Evolutionary conservation across 768 basidiomycete species (phyloP), one percentile per base, ranked within the genome.

Genomic region (Suillus plorans): DNA sequence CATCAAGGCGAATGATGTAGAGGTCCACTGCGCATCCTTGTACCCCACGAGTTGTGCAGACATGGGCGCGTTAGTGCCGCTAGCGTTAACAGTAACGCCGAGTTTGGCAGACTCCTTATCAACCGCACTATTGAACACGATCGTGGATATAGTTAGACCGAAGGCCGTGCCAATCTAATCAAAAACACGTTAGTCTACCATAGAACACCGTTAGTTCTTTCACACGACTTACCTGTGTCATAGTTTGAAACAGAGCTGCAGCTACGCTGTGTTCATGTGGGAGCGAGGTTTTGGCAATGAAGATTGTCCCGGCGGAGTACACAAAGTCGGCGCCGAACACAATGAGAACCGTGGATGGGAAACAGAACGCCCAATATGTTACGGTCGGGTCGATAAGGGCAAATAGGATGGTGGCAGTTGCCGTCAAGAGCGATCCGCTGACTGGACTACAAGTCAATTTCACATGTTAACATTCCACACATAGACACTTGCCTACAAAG

Each of bases 271-370:
- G 92, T 69, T 94, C 92, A 62, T 89, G 81, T 4, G 86, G 86
- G 1, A 82, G 73, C 2, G 86, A 82, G 12, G 89, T 80, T 69
- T 88, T 89, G 4, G 91, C 89, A 50, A 92, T 84, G 69, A 89
- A 94, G 18, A 94, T 76, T 6, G 89, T 89, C 3, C 92, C 92
- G 0, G 86, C 77, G 0, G 92, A 79, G 69, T 86, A 93, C 2
- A 90, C 86, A 66, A 94, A 91, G 70, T 94, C 92, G 1, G 86
- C 90, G 22, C 92, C 92, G 56, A 91, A 81, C 16, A 92, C 91
- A 25, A 84, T 76, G 53, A 89, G 64, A 47, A 85, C 75, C 0
- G 89, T 83, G 1, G 88, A 84, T 0, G 91, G 89, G 74, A 94
- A 94, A 6, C 85, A 87, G 64, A 82, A 89, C 1, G 88, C 89